These are phyloP conservation scores for Fraxinus angustifolia DNA, from an alignment of 305 asterid species.

Conservation along the genomic window DNA sequence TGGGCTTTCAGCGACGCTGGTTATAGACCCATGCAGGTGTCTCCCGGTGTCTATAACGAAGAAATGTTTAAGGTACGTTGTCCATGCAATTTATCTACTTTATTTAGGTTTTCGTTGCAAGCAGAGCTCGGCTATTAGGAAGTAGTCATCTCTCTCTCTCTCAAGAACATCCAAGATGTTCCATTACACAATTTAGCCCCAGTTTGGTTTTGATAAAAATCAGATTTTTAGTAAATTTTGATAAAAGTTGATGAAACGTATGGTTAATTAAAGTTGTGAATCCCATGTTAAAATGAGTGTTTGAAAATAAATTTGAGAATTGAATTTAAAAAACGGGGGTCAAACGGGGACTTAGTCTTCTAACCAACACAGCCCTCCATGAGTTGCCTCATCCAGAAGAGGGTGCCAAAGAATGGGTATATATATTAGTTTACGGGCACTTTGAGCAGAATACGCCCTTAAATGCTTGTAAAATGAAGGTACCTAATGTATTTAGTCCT, in stretches of 20 bases:
- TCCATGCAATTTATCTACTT: neutral
- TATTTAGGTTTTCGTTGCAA: neutral
- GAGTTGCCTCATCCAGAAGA: neutral
- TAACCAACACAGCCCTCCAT: neutral
- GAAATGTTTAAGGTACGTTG: conserved; percentile 44
- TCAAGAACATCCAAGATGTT: neutral
- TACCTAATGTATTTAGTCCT: too few relatives aligned
- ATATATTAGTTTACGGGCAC: neutral
- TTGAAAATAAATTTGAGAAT: too few relatives aligned
- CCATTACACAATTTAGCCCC: too few relatives aligned
- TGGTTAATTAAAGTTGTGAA: too few relatives aligned
- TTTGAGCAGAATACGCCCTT: neutral
- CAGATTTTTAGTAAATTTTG: too few relatives aligned
- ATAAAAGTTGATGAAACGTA: too few relatives aligned
- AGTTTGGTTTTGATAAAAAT: too few relatives aligned
- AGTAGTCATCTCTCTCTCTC: neutral
- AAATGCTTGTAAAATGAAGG: too few relatives aligned
- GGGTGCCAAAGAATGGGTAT: neutral
- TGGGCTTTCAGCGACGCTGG: conserved; percentile 71
- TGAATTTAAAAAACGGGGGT: too few relatives aligned
- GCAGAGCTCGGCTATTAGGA: neutral
- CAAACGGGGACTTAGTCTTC: too few relatives aligned
- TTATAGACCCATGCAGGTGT: conserved; percentile 36
- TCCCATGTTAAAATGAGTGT: too few relatives aligned
- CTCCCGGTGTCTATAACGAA: conserved; percentile 46